Evolutionary conservation across 75 land plant genomes (phyloP).

Genomic region (Pinus albicaulis): DNA sequence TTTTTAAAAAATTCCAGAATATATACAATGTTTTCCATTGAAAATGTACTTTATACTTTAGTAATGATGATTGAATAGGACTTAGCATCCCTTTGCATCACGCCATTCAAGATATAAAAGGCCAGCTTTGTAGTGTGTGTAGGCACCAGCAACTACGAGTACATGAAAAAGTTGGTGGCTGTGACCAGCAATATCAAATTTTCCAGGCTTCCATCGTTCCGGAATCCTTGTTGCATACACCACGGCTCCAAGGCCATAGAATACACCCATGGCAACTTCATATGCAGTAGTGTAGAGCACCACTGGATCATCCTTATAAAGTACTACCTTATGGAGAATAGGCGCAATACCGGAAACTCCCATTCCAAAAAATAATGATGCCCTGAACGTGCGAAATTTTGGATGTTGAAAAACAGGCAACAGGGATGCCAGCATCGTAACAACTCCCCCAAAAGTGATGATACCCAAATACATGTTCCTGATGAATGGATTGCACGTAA

Average conservation of each 20-base stretch:
- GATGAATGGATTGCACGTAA: slow-evolving; percentile 87
- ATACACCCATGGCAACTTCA: slow-evolving; percentile 77
- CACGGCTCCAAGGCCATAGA: slow-evolving; percentile 86
- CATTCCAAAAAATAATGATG: slow-evolving; percentile 83
- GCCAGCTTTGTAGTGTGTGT: slow-evolving; percentile 83
- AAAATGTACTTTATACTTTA: no score
- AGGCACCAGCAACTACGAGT: slow-evolving; percentile 92
- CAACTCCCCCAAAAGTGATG: slow-evolving; percentile 74
- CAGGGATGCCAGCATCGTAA: slow-evolving; percentile 56
- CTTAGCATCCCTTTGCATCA: slow-evolving; percentile 73
- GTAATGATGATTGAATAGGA: neutral
- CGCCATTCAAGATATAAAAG: slow-evolving; percentile 90
- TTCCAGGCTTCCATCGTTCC: slow-evolving; percentile 96
- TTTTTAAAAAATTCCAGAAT: no score
- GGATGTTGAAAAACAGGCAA: slow-evolving; percentile 83
- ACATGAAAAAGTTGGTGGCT: slow-evolving; percentile 97
- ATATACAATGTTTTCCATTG: no score
- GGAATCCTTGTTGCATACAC: slow-evolving; percentile 92
- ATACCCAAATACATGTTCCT: slow-evolving; percentile 67
- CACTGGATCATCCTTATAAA: slow-evolving; percentile 64
- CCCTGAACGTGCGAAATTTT: slow-evolving; percentile 68
- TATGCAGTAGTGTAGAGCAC: slow-evolving; percentile 70
- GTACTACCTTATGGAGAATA: slow-evolving; percentile 73
- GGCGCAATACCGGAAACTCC: slow-evolving; percentile 84
- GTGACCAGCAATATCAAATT: slow-evolving; percentile 93